Evolutionary conservation across 192 early-diverging fungal genomes (phyloP), one percentile per base, ranked within the genome.

Genomic region (Backusella sp.): DNA sequence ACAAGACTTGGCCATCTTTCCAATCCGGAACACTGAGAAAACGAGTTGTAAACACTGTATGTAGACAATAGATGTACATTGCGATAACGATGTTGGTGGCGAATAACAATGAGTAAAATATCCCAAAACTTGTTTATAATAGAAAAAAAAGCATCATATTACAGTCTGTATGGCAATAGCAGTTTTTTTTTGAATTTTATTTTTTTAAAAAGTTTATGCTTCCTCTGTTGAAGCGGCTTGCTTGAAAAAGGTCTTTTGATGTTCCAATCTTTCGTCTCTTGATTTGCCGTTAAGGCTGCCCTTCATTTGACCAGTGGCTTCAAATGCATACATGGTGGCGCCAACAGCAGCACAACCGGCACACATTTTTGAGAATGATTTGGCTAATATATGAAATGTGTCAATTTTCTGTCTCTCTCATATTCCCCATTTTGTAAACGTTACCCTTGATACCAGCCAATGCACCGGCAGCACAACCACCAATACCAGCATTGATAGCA

Each of bases 401-500:
- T 26, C 0, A 19, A 11, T 68, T 17, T 42, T 21, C 9, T 9
- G 3, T 26, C 9, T 9, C 11, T 26, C 6, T 23, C 32, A 32
- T 32, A 3, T 32, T 32, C 23, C 6, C 21, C 23, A 12, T 59
- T 59, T 12, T 39, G 26, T n/a, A 49, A 9, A n/a, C 6, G 59
- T 49, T 79, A 86, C 83, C 79, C 78, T 85, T 83, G 17, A 87
- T 76, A 56, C 91, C 92, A 59, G 91, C 90, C 68, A 92, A 85
- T 41, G 91, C 65, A 80, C 92, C 92, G 46, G 92, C 86, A 28
- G 91, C 90, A 76, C 92, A 92, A 53, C 92, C 92, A 74, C 88
- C 92, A 68, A 88, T 84, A 28, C 84, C 90, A 72, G 90, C 86
- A 81, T 94, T 94, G 70, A 88, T 81, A 80, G 88, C 85, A 81